Conservation (phyloP, 306 rosid species). For the Prunus mira region DNA sequence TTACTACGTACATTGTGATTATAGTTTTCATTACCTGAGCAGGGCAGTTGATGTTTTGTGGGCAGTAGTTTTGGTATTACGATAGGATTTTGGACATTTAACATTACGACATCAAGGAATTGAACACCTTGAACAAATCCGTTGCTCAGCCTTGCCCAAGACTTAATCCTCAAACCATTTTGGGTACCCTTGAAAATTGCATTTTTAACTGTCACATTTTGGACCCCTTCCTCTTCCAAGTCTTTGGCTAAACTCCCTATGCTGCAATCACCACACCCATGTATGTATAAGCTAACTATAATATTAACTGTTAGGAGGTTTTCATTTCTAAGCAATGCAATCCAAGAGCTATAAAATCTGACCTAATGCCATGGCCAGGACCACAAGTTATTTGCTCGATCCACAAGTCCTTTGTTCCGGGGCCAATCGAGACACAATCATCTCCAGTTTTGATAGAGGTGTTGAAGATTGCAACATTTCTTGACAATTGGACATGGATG, state of each 20-base stretch:
- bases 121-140: constrained; percentile 2
- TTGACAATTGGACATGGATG: constrained; percentile 19
- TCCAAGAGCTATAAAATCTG: neutral
- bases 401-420: constrained; percentile 27
- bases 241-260: neutral
- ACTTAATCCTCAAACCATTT: constrained; percentile 10
- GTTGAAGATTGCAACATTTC: constrained; percentile 12
- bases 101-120: constrained; percentile 6
- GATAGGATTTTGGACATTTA: neutral
- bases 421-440: constrained; percentile 27
- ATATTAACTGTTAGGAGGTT: too few relatives aligned
- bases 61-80: constrained; percentile 12
- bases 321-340: too few relatives aligned
- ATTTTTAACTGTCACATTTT: constrained; percentile 11
- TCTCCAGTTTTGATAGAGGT: constrained; percentile 21
- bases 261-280: too few relatives aligned
- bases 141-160: constrained; percentile 1
- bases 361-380: constrained; percentile 29
- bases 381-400: constrained; percentile 24
- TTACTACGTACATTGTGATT: too few relatives aligned
- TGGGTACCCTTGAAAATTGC: neutral
- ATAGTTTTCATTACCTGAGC: neutral
- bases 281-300: too few relatives aligned
- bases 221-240: constrained; percentile 13
- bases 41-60: constrained; percentile 2